Evolutionary conservation across 2,329 filamentous ascomycete genomes (phyloP).

Genomic region (Colletotrichum eleusines): DNA sequence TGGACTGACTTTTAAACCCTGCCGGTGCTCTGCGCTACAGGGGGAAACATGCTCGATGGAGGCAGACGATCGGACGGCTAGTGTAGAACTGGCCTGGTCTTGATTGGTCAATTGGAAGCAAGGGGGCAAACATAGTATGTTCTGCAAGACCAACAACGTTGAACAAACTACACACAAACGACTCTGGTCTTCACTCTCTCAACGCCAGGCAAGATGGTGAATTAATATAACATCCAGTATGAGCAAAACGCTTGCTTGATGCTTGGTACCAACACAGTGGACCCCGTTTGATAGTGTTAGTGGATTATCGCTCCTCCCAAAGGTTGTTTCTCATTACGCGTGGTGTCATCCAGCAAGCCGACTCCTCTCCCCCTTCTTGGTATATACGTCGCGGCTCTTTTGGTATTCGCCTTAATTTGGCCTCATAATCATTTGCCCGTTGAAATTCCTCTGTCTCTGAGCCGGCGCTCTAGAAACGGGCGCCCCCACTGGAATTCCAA

Average conservation of each 20-base stretch:
- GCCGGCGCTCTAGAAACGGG: not conserved
- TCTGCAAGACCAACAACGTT: not conserved
- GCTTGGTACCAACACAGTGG: not conserved
- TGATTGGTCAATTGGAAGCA: slow-evolving; percentile 31
- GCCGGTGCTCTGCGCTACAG: slow-evolving; percentile 25
- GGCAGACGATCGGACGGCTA: slow-evolving; percentile 1
- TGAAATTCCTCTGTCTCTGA: slow-evolving; percentile 15
- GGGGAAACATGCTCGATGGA: slow-evolving; percentile 17
- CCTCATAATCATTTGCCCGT: slow-evolving; percentile 33
- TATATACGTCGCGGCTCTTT: not conserved
- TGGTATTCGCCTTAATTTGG: slow-evolving; percentile 5
- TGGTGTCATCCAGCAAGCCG: not conserved
- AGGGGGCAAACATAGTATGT: not conserved
- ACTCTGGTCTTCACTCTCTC: not conserved
- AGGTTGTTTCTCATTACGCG: not conserved
- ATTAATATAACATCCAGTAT: not conserved
- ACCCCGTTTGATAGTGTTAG: no score
- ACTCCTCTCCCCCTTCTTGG: no score
- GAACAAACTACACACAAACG: not conserved
- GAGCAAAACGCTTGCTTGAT: not conserved
- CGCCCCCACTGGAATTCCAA: not conserved
- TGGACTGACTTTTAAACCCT: slow-evolving; percentile 12
- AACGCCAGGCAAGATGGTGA: no score
- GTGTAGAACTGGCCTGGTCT: not conserved
- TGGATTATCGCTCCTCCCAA: not conserved